A percentile compares a stretch with the other conserved stretches of the same genome.
phyloP scores from a whole-genome alignment of 2,329 filamentous ascomycete genomes.

The Penicillium sp. region DNA sequence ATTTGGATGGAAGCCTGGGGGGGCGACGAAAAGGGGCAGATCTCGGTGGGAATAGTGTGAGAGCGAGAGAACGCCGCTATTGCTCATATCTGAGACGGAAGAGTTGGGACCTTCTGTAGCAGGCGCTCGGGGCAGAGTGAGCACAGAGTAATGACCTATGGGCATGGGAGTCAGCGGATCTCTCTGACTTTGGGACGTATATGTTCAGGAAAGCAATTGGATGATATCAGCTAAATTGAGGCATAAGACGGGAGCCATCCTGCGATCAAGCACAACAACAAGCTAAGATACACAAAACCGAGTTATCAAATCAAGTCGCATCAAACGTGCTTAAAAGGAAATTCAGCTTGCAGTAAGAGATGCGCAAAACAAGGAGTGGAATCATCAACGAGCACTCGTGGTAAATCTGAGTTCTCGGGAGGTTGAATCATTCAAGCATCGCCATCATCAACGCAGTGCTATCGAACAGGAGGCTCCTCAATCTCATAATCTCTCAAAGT shows the following conservation, averaged over 20 bases:
- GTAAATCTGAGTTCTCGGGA: no score
- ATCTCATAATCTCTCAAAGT: constrained; percentile 39
- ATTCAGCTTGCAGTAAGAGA: no score
- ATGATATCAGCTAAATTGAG: constrained; percentile 20
- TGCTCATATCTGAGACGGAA: constrained; percentile 24
- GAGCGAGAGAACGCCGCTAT: constrained; percentile 23
- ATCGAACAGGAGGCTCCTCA: constrained; percentile 34
- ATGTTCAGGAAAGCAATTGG: constrained; percentile 11
- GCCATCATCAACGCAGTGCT: not conserved
- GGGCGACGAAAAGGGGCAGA: constrained; percentile 44
- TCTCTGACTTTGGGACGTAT: constrained; percentile 23
- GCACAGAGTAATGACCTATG: constrained; percentile 35
- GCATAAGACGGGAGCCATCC: constrained; percentile 20
- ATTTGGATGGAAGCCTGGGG: constrained; percentile 61
- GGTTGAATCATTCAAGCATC: constrained; percentile 1
- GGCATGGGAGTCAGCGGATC: constrained; percentile 35
- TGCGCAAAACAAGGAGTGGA: no score
- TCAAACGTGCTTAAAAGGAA: no score
- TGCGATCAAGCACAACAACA: constrained; percentile 5
- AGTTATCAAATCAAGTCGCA: not conserved
- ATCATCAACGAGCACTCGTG: no score
- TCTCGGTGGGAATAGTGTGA: constrained; percentile 26
- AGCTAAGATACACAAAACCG: constrained; percentile 17
- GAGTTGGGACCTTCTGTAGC: constrained; percentile 27
- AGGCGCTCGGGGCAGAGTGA: constrained; percentile 20